These are phyloP conservation scores for Stagonosporopsis tanaceti DNA, from an alignment of 2,329 filamentous ascomycete species.

Conservation along the genomic window DNA sequence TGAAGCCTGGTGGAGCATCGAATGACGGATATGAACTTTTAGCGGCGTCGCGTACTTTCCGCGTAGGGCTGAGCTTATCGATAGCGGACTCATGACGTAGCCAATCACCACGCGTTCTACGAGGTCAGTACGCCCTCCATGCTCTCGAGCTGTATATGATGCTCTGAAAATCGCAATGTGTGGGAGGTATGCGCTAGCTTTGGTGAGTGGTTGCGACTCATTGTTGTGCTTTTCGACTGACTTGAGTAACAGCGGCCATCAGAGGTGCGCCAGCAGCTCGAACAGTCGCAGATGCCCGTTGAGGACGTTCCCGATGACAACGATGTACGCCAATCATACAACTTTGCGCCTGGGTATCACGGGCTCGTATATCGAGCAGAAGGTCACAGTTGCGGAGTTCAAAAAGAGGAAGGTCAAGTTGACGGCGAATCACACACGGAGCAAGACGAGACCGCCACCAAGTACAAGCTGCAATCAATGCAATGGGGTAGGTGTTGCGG, in stretches of 20 bases:
- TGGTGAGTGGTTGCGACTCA: constrained; percentile 56
- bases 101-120: constrained; percentile 37
- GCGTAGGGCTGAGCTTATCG: constrained; percentile 38
- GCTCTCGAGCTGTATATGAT: constrained; percentile 22
- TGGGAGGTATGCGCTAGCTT: constrained; percentile 70
- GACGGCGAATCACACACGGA: constrained; percentile 14
- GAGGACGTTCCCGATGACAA: constrained; percentile 77
- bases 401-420: constrained; percentile 22
- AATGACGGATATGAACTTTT: constrained; percentile 38
- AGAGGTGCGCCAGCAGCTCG: constrained; percentile 76
- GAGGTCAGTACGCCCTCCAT: constrained; percentile 15
- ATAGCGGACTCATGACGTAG: constrained; percentile 41
- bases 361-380: constrained; percentile 88
- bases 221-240: constrained; percentile 19
- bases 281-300: constrained; percentile 76
- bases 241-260: constrained; percentile 69
- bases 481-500: constrained; percentile 73
- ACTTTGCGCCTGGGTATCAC: constrained; percentile 88
- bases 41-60: constrained; percentile 35
- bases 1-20: constrained; percentile 26
- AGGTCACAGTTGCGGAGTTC: constrained; percentile 65
- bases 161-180: constrained; percentile 63
- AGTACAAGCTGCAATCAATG: constrained; percentile 89
- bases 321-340: constrained; percentile 78
- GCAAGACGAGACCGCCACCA: constrained; percentile 51